Evolutionary conservation across 805 yeast species (phyloP), one percentile per base, ranked within the genome.

Genomic region (Teunomyces stri): DNA sequence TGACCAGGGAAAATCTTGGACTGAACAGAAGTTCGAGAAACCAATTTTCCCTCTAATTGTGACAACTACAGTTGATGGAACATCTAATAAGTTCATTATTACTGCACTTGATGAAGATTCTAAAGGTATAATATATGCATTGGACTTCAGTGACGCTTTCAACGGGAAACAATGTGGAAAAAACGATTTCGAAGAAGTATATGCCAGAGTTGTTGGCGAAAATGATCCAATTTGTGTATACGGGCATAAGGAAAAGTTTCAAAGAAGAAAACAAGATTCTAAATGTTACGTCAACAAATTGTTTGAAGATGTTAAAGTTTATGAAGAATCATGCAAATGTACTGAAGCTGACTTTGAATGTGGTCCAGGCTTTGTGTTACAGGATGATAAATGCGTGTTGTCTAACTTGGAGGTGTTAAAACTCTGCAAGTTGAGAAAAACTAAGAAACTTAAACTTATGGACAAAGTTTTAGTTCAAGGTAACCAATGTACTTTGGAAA

Each of bases 1-100:
- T 11, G 91, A 89, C 60, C 89, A 86, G 59, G 96, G 96, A 38
- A 60, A 70, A 29, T 63, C 84, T 2, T 89, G 94, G 91, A 49
- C 60, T 4, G 71, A 70, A 33, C 66, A 70, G 28, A 69, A 75
- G n/a, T 60, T 88, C 4, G 82, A 77, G 6, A 44, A 53, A 6
- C 50, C 71, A 1, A 56, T 82, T 11, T 54, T 57, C 31, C 81
- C 85, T 0, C 47, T 63, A 2, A 57, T 65, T 4, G 47, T 84
- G 6, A 61, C 80, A 1, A 81, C 90, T 0, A 78, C 88, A 0
- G 74, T 80, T 12, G 96, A 88, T 65, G 88, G 92, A 1, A 78
- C 90, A 0, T 81, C 89, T 2, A 64, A 73, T 29, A 77, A 75
- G 45, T 81, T 89, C 52, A 51, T 85, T 12, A 44, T 85, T 2